phyloP scores from a whole-genome alignment of 495 filamentous ascomycete species.

The Penicillium chermesinum region DNA sequence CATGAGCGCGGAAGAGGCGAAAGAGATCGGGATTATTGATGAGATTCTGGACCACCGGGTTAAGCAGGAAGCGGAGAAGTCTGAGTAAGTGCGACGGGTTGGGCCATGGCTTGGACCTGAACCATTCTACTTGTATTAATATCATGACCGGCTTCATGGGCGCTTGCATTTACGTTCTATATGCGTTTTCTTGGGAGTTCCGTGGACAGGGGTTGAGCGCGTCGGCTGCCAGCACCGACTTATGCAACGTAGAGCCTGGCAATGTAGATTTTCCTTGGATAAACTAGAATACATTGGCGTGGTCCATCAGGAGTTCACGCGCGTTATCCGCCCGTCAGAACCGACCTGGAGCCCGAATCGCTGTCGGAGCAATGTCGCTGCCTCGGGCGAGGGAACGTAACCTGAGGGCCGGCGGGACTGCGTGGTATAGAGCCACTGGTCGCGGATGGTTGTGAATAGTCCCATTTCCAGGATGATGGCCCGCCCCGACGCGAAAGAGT shows the following conservation, averaged over 20 bases:
- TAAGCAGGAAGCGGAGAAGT: too few species aligned
- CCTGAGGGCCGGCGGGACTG: conserved; percentile 21
- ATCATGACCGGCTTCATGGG: conserved; percentile 8
- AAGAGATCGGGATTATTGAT: conserved; percentile 87
- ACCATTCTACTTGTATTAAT: conserved; percentile 9
- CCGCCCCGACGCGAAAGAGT: conserved; percentile 62
- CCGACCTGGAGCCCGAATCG: conserved; percentile 40
- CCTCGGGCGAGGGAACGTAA: conserved; percentile 33
- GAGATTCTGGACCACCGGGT: conserved; percentile 64
- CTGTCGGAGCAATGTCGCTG: conserved; percentile 41
- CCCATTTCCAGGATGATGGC: conserved; percentile 65
- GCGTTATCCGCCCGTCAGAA: conserved; percentile 34
- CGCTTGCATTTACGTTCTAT: too few species aligned
- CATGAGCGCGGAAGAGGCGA: conserved; percentile 80
- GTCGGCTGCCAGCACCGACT: conserved; percentile 11
- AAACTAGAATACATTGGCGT: conserved; percentile 12
- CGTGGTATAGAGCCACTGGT: conserved; percentile 51
- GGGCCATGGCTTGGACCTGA: background rate
- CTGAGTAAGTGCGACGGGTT: too few species aligned
- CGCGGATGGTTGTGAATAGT: conserved; percentile 58
- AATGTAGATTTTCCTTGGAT: conserved; percentile 3
- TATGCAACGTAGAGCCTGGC: background rate
- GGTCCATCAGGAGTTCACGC: conserved; percentile 21
- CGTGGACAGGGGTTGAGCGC: background rate
- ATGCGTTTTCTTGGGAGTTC: background rate